Percentiles rank a stretch among this genome's conserved stretches.
Evolutionary conservation across 2,329 filamentous ascomycete genomes (phyloP).

Genomic region (Cladophialophora carrionii): DNA sequence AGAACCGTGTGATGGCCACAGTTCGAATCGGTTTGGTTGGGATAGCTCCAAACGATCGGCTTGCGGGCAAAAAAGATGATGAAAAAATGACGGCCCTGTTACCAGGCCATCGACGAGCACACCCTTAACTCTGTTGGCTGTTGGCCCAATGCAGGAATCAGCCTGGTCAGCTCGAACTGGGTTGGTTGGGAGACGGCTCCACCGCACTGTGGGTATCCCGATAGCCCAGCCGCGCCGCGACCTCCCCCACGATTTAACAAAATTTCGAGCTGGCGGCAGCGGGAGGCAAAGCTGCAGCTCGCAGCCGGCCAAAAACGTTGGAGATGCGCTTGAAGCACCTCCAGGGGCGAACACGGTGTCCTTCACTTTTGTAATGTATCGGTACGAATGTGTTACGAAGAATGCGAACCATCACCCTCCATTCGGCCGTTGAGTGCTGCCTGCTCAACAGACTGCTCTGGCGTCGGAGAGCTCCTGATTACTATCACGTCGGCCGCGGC

Average conservation of each 20-base stretch:
- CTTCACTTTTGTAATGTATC: conserved; percentile 2
- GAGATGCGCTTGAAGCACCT: conserved; percentile 1
- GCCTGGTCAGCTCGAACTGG: conserved; percentile 9
- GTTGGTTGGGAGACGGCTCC: conserved; percentile 3
- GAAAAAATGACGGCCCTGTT: conserved; percentile 11
- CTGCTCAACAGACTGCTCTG: conserved; percentile 2
- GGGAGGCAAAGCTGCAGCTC: not conserved
- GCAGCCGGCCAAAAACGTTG: conserved; percentile 1
- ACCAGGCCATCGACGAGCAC: conserved; percentile 2
- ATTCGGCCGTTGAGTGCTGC: not conserved
- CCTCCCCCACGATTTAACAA: conserved; percentile 3
- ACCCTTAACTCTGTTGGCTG: conserved; percentile 8
- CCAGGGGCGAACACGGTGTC: conserved; percentile 14
- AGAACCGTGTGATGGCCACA: conserved; percentile 19
- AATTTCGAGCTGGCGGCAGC: not conserved
- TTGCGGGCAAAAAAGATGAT: conserved; percentile 9
- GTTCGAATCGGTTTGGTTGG: conserved; percentile 23
- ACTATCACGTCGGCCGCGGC: conserved; percentile 7
- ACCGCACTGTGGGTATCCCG: conserved; percentile 11
- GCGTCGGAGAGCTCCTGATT: not conserved
- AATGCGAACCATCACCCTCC: not conserved
- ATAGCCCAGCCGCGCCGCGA: not conserved
- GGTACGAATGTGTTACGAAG: not conserved
- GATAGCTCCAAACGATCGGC: conserved; percentile 1
- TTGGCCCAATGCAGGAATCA: conserved; percentile 16